These are phyloP conservation scores for Cicer bijugum DNA, from an alignment of 306 rosid species.

Conservation along the genomic window DNA sequence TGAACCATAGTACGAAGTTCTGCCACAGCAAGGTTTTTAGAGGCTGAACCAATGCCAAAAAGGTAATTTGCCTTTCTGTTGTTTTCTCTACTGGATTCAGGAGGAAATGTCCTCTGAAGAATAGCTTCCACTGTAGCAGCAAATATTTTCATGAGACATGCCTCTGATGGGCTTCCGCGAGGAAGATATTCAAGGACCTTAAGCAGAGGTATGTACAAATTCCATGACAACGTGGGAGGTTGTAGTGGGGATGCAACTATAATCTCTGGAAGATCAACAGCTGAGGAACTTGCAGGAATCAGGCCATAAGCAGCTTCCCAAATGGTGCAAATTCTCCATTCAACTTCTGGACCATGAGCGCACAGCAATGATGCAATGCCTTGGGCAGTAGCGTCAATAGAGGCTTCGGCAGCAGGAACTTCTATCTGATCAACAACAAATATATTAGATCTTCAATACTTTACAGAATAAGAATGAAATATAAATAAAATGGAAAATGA, in stretches of 20 bases:
- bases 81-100: slow-evolving; percentile 71
- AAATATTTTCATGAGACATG: slow-evolving; percentile 96
- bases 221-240: slow-evolving; percentile 92
- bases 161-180: slow-evolving; percentile 98
- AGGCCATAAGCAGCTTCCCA: slow-evolving; percentile 99
- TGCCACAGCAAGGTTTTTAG: slow-evolving; percentile 93
- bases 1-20: slow-evolving; percentile 99
- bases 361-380: slow-evolving; percentile 98
- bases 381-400: slow-evolving; percentile 97
- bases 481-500: not conserved
- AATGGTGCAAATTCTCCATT: slow-evolving; percentile 98
- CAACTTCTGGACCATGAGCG: slow-evolving; percentile 99
- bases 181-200: slow-evolving; percentile 98
- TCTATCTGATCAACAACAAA: slow-evolving; percentile 70
- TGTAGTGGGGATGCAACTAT: slow-evolving; percentile 91
- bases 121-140: slow-evolving; percentile 96
- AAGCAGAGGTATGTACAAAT: slow-evolving; percentile 90
- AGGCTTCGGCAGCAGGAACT: slow-evolving; percentile 91
- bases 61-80: slow-evolving; percentile 77
- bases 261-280: slow-evolving; percentile 96
- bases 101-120: slow-evolving; percentile 90
- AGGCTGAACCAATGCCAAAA: slow-evolving; percentile 72
- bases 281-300: slow-evolving; percentile 91
- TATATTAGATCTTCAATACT: slow-evolving; percentile 13
- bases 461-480: not conserved